Conservation (phyloP, 2,329 filamentous ascomycete species). For the Fonsecaea nubica region DNA sequence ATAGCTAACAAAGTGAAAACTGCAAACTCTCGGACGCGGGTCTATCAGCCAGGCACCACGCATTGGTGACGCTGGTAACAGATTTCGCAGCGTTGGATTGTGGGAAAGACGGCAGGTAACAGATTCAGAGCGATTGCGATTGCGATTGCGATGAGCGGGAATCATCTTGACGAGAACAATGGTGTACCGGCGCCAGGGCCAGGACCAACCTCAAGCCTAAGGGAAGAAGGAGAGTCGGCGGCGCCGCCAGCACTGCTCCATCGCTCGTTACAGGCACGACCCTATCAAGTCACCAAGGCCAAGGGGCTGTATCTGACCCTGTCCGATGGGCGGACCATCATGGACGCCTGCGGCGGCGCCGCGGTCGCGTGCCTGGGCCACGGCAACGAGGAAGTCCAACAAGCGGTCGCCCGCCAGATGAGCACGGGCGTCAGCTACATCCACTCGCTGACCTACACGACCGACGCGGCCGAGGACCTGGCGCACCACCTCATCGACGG, state of each 20-base stretch:
- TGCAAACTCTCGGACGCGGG: background rate
- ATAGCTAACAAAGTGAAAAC: background rate
- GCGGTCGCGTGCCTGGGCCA: constrained; percentile 74
- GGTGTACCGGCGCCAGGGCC: background rate
- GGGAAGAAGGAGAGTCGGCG: background rate
- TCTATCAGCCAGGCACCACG: background rate
- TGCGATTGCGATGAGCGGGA: background rate
- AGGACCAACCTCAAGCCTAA: constrained; percentile 2
- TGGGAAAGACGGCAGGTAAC: background rate
- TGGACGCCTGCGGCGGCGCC: constrained; percentile 76
- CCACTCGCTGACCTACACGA: constrained; percentile 65
- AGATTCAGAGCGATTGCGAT: too few relatives aligned
- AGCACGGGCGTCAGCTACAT: constrained; percentile 56
- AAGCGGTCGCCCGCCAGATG: constrained; percentile 66
- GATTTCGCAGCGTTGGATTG: background rate
- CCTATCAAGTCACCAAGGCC: constrained; percentile 57
- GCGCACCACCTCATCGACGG: constrained; percentile 58
- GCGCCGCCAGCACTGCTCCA: constrained; percentile 53
- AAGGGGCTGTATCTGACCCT: constrained; percentile 61
- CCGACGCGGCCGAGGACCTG: constrained; percentile 60
- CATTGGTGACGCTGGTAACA: background rate
- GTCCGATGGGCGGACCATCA: constrained; percentile 64
- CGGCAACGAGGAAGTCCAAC: constrained; percentile 63
- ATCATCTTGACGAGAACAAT: background rate
- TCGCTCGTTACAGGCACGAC: constrained; percentile 55